These are phyloP conservation scores for Erucastrum elatum DNA, from an alignment of 345 rosid genomes.

Conservation along the genomic window DNA sequence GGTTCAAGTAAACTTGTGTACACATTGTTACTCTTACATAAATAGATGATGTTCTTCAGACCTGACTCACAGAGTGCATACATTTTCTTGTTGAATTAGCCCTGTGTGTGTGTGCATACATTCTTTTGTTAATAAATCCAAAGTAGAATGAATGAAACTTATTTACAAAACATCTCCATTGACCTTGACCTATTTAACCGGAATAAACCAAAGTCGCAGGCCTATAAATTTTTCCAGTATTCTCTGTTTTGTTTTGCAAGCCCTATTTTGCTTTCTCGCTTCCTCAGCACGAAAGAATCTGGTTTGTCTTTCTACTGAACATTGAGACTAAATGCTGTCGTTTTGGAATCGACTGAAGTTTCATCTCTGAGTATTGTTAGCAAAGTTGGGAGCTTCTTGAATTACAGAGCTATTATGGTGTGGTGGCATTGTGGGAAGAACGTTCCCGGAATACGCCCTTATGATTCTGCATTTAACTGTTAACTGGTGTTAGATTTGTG, in stretches of 20 bases:
- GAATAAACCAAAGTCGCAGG: neutral
- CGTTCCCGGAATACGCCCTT: no score
- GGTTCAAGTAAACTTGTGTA: conserved; percentile 15
- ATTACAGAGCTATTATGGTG: no score
- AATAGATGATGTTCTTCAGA: neutral
- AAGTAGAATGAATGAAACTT: no score
- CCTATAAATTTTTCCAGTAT: neutral
- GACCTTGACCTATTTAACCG: neutral
- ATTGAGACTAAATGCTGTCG: neutral
- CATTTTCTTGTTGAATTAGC: conserved; percentile 46
- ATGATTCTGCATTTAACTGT: no score
- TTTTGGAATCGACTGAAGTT: neutral
- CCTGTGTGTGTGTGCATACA: conserved; percentile 26
- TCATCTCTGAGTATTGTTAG: no score
- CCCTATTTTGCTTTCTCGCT: neutral
- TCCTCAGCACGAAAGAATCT: neutral
- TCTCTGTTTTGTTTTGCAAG: neutral
- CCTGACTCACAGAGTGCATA: conserved; percentile 40
- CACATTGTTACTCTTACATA: conserved; percentile 28
- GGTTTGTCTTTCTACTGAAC: neutral
- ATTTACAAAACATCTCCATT: no score
- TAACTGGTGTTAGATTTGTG: no score
- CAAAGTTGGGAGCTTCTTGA: no score
- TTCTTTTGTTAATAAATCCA: no score
- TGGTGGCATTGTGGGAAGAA: no score